These are phyloP conservation scores for Pisolithus sp. DNA, from an alignment of 768 basidiomycete species.

Conservation along the genomic window DNA sequence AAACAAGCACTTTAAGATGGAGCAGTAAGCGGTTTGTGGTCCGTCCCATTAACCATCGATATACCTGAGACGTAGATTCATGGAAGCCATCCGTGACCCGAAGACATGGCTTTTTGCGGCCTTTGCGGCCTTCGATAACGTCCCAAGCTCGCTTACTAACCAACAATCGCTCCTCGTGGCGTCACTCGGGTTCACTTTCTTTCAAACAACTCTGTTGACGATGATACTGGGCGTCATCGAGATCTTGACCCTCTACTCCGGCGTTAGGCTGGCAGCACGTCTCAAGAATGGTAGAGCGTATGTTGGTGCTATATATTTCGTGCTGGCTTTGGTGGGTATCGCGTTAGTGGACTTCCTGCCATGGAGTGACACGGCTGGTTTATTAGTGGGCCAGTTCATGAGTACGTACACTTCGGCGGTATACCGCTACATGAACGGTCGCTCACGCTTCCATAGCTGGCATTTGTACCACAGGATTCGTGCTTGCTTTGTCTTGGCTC, in stretches of 20 bases:
- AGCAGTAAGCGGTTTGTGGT: conserved; percentile 48
- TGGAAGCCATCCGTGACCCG: conserved; percentile 59
- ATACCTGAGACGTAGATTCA: conserved; percentile 39
- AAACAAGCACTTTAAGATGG: conserved; percentile 74
- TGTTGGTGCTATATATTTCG: conserved; percentile 50
- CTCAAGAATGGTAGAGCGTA: conserved; percentile 57
- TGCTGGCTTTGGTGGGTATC: conserved; percentile 61
- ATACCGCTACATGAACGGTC: background rate
- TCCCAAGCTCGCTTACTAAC: conserved; percentile 64
- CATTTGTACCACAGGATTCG: conserved; percentile 53
- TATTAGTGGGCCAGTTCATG: conserved; percentile 39
- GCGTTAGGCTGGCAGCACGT: conserved; percentile 51
- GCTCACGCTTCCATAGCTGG: conserved; percentile 24
- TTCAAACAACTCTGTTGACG: conserved; percentile 65
- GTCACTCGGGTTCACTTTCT: conserved; percentile 55
- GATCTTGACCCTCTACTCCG: conserved; percentile 65
- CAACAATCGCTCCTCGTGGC: conserved; percentile 59
- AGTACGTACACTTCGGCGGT: conserved; percentile 43
- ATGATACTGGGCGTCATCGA: conserved; percentile 62
- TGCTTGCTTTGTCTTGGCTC: conserved; percentile 58
- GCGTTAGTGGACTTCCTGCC: conserved; percentile 60
- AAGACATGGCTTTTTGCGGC: conserved; percentile 77
- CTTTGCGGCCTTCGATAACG: conserved; percentile 52
- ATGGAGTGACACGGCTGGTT: conserved; percentile 57
- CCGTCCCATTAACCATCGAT: background rate